Conservation (phyloP, 345 rosid genomes). For the Rhodamnia argentea region DNA sequence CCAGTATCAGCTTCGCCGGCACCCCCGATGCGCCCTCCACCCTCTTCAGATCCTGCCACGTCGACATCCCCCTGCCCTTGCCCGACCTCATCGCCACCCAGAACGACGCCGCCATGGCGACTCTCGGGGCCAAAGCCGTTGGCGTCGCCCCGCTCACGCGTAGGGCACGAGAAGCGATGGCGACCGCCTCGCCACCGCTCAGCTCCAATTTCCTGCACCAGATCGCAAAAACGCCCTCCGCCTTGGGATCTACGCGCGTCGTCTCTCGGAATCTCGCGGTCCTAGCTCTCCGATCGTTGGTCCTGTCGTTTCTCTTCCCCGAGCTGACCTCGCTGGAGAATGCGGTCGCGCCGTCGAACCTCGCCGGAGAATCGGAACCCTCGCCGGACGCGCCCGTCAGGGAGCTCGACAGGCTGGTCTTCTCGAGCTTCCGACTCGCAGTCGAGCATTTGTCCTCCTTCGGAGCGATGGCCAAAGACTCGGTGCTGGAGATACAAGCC, state of each 20-base stretch:
- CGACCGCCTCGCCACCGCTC: neutral
- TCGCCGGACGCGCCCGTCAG: conserved; percentile 1
- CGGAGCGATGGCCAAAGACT: conserved; percentile 1
- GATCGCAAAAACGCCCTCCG: conserved; percentile 16
- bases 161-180: conserved; percentile 15
- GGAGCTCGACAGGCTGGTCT: neutral
- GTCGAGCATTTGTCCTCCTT: neutral
- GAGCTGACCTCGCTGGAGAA: neutral
- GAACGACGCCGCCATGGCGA: conserved; percentile 29
- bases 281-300: neutral
- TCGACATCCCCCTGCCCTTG: neutral
- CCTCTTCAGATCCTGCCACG: conserved; percentile 22
- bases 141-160: conserved; percentile 7
- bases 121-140: conserved; percentile 14
- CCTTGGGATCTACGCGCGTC: neutral
- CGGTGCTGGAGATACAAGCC: conserved; percentile 20
- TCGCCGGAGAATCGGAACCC: neutral
- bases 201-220: conserved; percentile 31
- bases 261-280: neutral
- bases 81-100: conserved; percentile 25
- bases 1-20: conserved; percentile 28
- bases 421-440: neutral
- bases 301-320: neutral
- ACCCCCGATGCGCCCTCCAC: conserved; percentile 27
- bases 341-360: neutral